Evolutionary conservation across 371 early-diverging fungal species (phyloP).

Genomic region (Zopfochytrium polystomum): DNA sequence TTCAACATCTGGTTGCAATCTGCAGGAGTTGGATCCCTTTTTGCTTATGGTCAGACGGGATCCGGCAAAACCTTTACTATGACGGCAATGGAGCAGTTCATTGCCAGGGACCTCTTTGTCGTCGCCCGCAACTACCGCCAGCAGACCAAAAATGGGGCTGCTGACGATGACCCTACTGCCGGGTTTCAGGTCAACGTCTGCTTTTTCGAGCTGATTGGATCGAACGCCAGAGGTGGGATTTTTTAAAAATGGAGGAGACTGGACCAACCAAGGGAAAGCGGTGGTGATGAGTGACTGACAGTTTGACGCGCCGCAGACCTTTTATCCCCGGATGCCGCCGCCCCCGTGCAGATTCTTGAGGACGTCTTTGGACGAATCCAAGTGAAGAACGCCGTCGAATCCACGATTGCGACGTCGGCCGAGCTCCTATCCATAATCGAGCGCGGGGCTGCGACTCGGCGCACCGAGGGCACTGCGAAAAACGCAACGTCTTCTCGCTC

Average conservation of each 20-base stretch:
- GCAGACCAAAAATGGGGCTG: neutral
- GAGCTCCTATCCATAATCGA: conserved; percentile 27
- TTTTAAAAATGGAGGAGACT: neutral
- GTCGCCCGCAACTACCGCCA: conserved; percentile 21
- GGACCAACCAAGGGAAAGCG: too few relatives aligned
- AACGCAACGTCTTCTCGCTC: conserved; percentile 39
- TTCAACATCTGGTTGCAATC: conserved; percentile 31
- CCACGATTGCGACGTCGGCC: conserved; percentile 5
- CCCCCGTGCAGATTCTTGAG: conserved; percentile 32
- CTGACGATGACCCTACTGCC: conserved; percentile 3
- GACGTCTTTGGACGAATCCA: conserved; percentile 36
- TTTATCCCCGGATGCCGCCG: conserved; percentile 20
- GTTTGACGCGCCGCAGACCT: too few relatives aligned
- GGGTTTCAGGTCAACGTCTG: conserved; percentile 29
- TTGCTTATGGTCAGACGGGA: conserved; percentile 64
- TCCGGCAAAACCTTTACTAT: conserved; percentile 63
- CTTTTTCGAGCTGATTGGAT: conserved; percentile 44
- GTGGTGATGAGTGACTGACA: too few relatives aligned
- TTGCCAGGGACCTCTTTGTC: conserved; percentile 39
- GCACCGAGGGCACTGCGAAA: conserved; percentile 35
- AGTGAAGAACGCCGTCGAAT: conserved; percentile 19
- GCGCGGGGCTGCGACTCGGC: conserved; percentile 28
- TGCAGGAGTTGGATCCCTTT: conserved; percentile 47
- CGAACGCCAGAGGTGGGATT: conserved; percentile 17
- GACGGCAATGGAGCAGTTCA: conserved; percentile 38